Percentiles rank a stretch among this genome's conserved stretches.
Evolutionary conservation across 2,329 filamentous ascomycete genomes (phyloP).

Genomic region (Neobulgaria alba): DNA sequence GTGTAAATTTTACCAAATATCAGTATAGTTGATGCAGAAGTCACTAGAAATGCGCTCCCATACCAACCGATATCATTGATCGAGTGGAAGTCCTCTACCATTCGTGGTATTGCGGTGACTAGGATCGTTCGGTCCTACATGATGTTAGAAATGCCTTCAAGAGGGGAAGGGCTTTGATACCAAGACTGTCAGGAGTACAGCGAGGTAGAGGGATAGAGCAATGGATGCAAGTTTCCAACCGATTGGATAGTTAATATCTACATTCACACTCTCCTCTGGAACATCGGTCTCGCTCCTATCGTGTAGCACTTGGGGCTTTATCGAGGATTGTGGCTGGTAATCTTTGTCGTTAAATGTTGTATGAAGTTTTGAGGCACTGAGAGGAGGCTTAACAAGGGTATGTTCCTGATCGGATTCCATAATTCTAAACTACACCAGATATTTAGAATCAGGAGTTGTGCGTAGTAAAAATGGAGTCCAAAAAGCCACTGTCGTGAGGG

Average conservation of each 20-base stretch:
- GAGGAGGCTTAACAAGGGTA: too few species aligned
- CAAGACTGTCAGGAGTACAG: constrained; percentile 11
- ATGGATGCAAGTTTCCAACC: constrained; percentile 7
- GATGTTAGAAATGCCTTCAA: not conserved
- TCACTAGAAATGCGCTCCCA: constrained; percentile 26
- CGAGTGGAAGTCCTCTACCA: constrained; percentile 30
- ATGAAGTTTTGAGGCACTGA: too few species aligned
- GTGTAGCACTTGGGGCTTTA: too few species aligned
- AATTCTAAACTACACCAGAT: too few species aligned
- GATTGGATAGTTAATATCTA: constrained; percentile 5
- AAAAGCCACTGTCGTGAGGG: too few species aligned
- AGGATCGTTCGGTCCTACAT: constrained; percentile 26
- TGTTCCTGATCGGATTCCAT: too few species aligned
- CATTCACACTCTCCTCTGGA: too few species aligned
- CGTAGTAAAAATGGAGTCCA: too few species aligned
- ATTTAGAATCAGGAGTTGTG: too few species aligned
- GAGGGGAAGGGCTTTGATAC: not conserved
- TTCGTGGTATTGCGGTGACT: constrained; percentile 30
- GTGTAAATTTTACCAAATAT: constrained; percentile 13
- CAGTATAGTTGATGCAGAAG: constrained; percentile 19
- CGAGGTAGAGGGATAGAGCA: constrained; percentile 7
- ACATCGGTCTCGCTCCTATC: too few species aligned
- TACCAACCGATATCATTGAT: constrained; percentile 30
- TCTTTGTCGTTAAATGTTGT: too few species aligned
- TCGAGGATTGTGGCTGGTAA: too few species aligned